Evolutionary conservation across 176 grass and related monocot genomes (phyloP).

Genomic region (Oryza coarctata): DNA sequence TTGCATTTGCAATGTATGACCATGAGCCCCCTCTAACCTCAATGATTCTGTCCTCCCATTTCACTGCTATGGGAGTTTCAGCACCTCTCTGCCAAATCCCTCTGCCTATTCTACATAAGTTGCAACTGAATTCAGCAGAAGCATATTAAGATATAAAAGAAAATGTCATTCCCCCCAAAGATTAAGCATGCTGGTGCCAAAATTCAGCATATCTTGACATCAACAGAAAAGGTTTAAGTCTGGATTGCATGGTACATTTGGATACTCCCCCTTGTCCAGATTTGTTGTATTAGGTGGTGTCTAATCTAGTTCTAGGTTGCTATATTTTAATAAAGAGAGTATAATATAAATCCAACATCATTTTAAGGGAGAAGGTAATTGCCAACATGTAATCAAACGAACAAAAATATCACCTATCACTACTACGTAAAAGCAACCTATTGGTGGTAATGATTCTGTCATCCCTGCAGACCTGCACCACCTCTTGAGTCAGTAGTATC

Average conservation of each 20-base stretch:
- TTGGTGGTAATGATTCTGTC: neutral
- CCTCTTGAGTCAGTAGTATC: neutral
- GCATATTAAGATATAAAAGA: constrained; percentile 5
- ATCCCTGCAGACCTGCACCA: neutral
- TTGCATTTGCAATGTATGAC: constrained; percentile 72
- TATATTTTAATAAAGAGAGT: no score
- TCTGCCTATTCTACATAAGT: constrained; percentile 88
- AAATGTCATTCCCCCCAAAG: neutral
- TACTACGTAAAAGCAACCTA: neutral
- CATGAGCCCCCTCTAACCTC: constrained; percentile 90
- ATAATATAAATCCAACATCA: neutral
- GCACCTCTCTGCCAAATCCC: constrained; percentile 91
- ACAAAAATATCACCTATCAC: neutral
- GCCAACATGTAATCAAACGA: neutral
- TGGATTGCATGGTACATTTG: neutral
- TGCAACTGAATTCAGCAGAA: constrained; percentile 32
- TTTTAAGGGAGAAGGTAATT: neutral
- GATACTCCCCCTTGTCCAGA: no score
- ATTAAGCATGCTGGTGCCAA: neutral
- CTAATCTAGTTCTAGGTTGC: no score
- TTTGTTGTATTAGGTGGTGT: no score
- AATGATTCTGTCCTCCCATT: constrained; percentile 82
- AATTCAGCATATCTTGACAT: constrained; percentile 17
- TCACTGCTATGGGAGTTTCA: constrained; percentile 76
- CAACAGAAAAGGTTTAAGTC: neutral